A percentile compares a stretch with the other conserved stretches of the same genome.
Evolutionary conservation across 2,329 filamentous ascomycete species (phyloP).

Genomic region (Aureobasidium sp.): DNA sequence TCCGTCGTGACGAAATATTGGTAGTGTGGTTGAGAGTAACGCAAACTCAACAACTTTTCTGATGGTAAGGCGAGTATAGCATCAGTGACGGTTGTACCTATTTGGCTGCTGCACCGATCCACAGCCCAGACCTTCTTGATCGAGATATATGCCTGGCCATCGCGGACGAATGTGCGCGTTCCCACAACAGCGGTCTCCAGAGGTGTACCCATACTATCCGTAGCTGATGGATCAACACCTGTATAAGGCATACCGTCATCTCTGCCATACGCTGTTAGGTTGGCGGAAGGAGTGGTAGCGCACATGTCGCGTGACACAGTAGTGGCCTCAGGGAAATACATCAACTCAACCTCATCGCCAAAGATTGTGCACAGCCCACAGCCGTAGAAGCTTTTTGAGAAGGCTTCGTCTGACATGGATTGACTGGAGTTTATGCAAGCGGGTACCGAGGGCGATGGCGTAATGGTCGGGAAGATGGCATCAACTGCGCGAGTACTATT

Average conservation of each 20-base stretch:
- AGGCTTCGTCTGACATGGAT: slow-evolving; percentile 15
- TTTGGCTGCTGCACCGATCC: slow-evolving; percentile 21
- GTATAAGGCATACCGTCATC: slow-evolving; percentile 21
- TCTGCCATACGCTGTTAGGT: slow-evolving; percentile 21
- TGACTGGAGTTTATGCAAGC: slow-evolving; percentile 21
- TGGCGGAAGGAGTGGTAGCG: slow-evolving; percentile 22
- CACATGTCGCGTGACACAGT: slow-evolving; percentile 25
- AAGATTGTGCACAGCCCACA: slow-evolving; percentile 28
- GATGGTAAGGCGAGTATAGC: slow-evolving; percentile 26
- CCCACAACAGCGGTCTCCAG: slow-evolving; percentile 19
- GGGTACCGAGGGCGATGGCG: slow-evolving; percentile 21
- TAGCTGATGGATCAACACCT: slow-evolving; percentile 21
- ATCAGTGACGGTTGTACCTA: slow-evolving; percentile 20
- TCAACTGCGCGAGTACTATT: slow-evolving; percentile 5
- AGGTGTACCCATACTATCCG: background rate
- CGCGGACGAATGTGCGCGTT: slow-evolving; percentile 23
- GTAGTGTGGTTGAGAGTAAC: slow-evolving; percentile 25
- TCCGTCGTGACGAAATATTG: slow-evolving; percentile 21
- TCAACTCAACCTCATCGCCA: slow-evolving; percentile 25
- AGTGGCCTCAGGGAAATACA: slow-evolving; percentile 25
- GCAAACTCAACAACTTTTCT: slow-evolving; percentile 23
- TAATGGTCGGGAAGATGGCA: slow-evolving; percentile 13
- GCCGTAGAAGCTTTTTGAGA: slow-evolving; percentile 20
- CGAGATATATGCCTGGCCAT: slow-evolving; percentile 25
- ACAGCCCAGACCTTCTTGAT: slow-evolving; percentile 24